A percentile compares a stretch with the other conserved stretches of the same genome.
These are phyloP conservation scores for Vachellia pachyceras DNA, from an alignment of 306 rosid genomes.

Conservation along the genomic window DNA sequence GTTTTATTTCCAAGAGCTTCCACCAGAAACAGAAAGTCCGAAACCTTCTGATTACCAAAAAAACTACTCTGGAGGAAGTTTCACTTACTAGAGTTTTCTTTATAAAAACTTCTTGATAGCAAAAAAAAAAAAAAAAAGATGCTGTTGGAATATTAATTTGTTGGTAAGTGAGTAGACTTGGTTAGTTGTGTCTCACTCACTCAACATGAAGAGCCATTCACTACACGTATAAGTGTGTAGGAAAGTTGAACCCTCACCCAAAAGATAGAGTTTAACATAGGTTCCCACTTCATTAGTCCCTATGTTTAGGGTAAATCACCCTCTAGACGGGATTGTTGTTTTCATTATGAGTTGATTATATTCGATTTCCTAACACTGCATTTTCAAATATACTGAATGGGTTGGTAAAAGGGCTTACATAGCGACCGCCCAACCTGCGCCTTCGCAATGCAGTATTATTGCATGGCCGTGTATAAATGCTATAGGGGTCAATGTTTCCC, in stretches of 20 bases:
- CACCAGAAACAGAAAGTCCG: background rate
- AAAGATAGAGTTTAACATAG: too few relatives aligned
- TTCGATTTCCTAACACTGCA: too few relatives aligned
- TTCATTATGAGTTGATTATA: too few relatives aligned
- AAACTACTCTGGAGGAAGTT: background rate
- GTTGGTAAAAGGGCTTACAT: constrained; percentile 63
- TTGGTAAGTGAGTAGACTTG: too few relatives aligned
- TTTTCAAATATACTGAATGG: constrained; percentile 11
- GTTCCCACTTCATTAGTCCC: too few relatives aligned
- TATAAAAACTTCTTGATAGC: constrained; percentile 8
- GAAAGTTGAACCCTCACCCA: too few relatives aligned
- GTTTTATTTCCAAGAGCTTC: constrained; percentile 21
- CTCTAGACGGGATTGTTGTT: too few relatives aligned
- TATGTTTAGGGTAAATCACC: too few relatives aligned
- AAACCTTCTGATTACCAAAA: constrained; percentile 1
- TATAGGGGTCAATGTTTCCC: constrained; percentile 90
- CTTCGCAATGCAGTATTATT: constrained; percentile 56
- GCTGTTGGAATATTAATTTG: too few relatives aligned
- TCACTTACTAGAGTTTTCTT: background rate
- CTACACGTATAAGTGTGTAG: too few relatives aligned
- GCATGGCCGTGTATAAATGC: constrained; percentile 83
- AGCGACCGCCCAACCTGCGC: constrained; percentile 74
- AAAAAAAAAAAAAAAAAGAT: background rate
- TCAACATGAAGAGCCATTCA: too few relatives aligned
- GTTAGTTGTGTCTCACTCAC: too few relatives aligned